phyloP scores from a whole-genome alignment of 257 asterid species.

The Nicotiana sylvestris region DNA sequence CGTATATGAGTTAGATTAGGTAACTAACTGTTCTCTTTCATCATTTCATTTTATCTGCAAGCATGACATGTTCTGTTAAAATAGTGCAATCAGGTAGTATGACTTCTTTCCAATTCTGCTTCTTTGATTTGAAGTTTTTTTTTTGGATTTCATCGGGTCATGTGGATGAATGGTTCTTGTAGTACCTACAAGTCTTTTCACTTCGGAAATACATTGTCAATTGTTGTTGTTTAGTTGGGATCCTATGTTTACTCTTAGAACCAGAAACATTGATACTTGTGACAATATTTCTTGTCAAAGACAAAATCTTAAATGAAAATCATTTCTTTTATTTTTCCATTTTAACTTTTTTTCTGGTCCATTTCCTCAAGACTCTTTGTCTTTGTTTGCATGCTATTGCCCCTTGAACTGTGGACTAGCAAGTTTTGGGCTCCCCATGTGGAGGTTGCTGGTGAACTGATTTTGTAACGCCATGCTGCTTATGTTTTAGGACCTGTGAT shows the following conservation, averaged over 20 bases:
- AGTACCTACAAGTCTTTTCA: neutral
- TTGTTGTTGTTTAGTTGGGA: neutral
- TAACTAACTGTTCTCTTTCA: neutral
- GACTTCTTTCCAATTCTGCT: neutral
- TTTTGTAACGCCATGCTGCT: neutral
- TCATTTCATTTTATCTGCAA: neutral
- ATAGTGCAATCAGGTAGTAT: neutral
- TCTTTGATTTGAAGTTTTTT: neutral
- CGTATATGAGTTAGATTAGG: neutral
- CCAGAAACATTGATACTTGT: neutral
- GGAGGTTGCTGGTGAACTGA: conserved; percentile 3
- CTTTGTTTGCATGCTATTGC: neutral
- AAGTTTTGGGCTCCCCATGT: neutral
- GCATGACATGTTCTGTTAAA: neutral
- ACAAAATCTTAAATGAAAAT: neutral
- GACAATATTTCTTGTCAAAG: neutral
- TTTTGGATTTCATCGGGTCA: neutral
- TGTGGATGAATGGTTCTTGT: neutral
- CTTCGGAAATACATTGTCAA: neutral
- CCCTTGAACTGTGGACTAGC: neutral
- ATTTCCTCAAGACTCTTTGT: neutral
- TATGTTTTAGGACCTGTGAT: neutral
- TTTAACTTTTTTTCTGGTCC: neutral
- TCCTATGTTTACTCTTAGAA: neutral
- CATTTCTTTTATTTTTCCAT: neutral